Conservation (phyloP, 2,329 filamentous ascomycete genomes). For the Hyphodiscus sp. region DNA sequence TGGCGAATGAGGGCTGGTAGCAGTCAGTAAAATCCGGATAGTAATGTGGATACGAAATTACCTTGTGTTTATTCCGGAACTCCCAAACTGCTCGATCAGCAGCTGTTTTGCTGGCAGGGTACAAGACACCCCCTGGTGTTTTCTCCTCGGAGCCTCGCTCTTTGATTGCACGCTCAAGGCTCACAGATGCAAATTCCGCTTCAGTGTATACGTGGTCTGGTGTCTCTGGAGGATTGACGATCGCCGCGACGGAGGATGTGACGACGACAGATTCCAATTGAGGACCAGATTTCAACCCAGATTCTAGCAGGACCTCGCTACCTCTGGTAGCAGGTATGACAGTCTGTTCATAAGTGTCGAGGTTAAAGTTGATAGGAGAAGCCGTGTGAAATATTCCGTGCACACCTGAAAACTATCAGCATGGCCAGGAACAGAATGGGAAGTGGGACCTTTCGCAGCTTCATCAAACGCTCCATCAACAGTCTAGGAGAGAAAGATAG, state of each 20-base stretch:
- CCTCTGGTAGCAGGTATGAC: slow-evolving; percentile 24
- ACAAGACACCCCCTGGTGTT: slow-evolving; percentile 21
- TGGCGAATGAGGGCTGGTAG: slow-evolving; percentile 32
- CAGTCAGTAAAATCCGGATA: slow-evolving; percentile 24
- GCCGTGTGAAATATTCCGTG: slow-evolving; percentile 29
- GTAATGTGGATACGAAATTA: slow-evolving; percentile 27
- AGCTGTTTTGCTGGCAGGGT: slow-evolving; percentile 36
- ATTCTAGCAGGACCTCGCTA: slow-evolving; percentile 24
- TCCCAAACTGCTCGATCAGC: slow-evolving; percentile 35
- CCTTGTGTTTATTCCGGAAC: slow-evolving; percentile 31
- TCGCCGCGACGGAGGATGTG: slow-evolving; percentile 31
- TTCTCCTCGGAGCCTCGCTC: slow-evolving; percentile 22
- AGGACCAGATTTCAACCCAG: slow-evolving; percentile 28
- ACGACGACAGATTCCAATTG: slow-evolving; percentile 36
- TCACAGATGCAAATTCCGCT: slow-evolving; percentile 27
- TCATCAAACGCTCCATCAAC: slow-evolving; percentile 25
- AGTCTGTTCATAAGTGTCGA: slow-evolving; percentile 26
- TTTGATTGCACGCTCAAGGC: slow-evolving; percentile 27
- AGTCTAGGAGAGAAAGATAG: slow-evolving; percentile 1
- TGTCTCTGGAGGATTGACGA: slow-evolving; percentile 18
- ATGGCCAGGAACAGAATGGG: slow-evolving; percentile 1
- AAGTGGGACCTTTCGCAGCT: slow-evolving; percentile 20
- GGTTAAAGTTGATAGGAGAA: slow-evolving; percentile 27
- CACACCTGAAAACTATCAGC: slow-evolving; percentile 17
- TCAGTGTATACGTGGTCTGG: slow-evolving; percentile 23